Conservation (phyloP, 306 rosid genomes). For the Sechiopsis laciniata region DNA sequence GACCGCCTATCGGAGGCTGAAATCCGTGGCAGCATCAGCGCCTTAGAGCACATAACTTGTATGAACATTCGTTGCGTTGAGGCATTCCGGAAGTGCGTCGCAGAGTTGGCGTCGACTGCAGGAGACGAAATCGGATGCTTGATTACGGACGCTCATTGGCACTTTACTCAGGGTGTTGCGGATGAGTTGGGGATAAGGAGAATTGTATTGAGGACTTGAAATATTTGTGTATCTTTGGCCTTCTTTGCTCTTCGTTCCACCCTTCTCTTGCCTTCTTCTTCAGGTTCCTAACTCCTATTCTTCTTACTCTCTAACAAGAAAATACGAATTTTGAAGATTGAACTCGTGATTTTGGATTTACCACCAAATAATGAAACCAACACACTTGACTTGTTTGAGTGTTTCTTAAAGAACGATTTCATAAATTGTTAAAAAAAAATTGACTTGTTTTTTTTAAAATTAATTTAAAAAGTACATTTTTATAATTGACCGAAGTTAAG, state of each 20-base stretch:
- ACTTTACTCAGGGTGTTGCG: slow-evolving; percentile 36
- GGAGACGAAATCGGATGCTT: slow-evolving; percentile 31
- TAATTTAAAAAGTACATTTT: no score
- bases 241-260: slow-evolving; percentile 22
- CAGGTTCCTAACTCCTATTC: not conserved
- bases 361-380: no score
- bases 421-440: no score
- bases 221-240: slow-evolving; percentile 24
- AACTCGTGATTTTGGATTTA: no score
- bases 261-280: slow-evolving; percentile 24
- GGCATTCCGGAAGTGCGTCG: slow-evolving; percentile 30
- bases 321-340: no score
- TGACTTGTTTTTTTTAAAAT: no score
- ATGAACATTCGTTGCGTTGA: slow-evolving; percentile 22
- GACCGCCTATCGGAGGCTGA: not conserved
- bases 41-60: not conserved
- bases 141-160: slow-evolving; percentile 35
- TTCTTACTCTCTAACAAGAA: no score
- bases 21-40: not conserved
- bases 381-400: no score
- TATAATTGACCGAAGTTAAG: no score
- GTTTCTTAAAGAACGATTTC: no score
- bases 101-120: slow-evolving; percentile 18
- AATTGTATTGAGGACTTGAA: slow-evolving; percentile 30
- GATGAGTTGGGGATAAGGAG: slow-evolving; percentile 32